These are phyloP conservation scores for Yamadazyma philogaea DNA, from an alignment of 805 yeast genomes.

Conservation along the genomic window DNA sequence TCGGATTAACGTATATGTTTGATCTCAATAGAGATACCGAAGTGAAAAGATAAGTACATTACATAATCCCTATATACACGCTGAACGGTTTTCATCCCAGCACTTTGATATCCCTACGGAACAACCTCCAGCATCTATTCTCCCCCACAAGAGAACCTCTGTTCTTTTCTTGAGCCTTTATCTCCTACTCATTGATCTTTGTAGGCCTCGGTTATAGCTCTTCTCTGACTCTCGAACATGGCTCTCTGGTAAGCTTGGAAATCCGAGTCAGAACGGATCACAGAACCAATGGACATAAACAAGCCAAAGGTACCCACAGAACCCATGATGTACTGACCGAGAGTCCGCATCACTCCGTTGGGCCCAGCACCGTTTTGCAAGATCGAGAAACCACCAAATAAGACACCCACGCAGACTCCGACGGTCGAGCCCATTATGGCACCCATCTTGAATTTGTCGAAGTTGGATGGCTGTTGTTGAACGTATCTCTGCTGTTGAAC, in stretches of 20 bases:
- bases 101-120: neutral
- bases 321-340: slow-evolving; percentile 95
- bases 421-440: slow-evolving; percentile 90
- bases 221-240: slow-evolving; percentile 28
- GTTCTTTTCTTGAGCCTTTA: neutral
- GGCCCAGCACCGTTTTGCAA: slow-evolving; percentile 97
- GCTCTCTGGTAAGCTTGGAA: slow-evolving; percentile 29
- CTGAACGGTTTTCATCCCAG: neutral
- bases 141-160: too few relatives aligned
- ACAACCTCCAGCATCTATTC: too few relatives aligned
- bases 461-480: slow-evolving; percentile 69
- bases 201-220: slow-evolving; percentile 2
- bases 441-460: slow-evolving; percentile 98
- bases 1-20: slow-evolving; percentile 68
- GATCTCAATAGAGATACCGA: slow-evolving; percentile 25
- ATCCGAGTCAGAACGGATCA: slow-evolving; percentile 70
- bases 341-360: slow-evolving; percentile 91
- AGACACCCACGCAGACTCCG: slow-evolving; percentile 91
- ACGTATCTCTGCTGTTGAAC: slow-evolving; percentile 62
- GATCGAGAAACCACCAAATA: slow-evolving; percentile 92
- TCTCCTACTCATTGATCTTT: neutral
- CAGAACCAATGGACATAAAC: slow-evolving; percentile 94
- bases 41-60: neutral
- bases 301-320: slow-evolving; percentile 96
- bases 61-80: slow-evolving; percentile 8